These are phyloP conservation scores for Dacryopinax primogenitus DNA, from an alignment of 768 basidiomycete species.

Conservation along the genomic window DNA sequence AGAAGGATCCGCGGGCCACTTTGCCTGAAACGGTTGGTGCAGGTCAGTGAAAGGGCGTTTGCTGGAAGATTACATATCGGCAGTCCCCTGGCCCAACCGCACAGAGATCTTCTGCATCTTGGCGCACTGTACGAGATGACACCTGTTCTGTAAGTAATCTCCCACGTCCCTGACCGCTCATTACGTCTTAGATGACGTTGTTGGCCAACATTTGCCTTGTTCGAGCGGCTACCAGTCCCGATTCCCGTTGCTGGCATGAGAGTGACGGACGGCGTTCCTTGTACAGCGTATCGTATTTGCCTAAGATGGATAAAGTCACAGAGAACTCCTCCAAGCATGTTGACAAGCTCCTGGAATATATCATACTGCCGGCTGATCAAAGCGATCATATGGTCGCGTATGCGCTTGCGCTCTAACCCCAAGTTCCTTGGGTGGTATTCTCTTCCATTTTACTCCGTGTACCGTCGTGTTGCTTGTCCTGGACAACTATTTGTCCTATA, in stretches of 20 bases:
- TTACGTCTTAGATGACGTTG: not conserved
- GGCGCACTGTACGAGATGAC: not conserved
- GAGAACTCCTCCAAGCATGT: too few species aligned
- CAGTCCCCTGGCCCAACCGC: not conserved
- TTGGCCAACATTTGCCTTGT: not conserved
- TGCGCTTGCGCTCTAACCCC: not conserved
- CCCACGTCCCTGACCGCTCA: slow-evolving; percentile 2
- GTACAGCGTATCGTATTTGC: slow-evolving; percentile 11
- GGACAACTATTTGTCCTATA: too few species aligned
- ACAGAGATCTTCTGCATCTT: not conserved
- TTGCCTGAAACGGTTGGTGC: too few species aligned
- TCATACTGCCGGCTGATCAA: not conserved
- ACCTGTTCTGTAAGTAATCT: not conserved
- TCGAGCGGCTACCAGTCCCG: not conserved
- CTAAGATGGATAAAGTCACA: too few species aligned
- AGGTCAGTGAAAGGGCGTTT: not conserved
- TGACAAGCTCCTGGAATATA: too few species aligned
- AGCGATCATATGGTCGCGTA: not conserved
- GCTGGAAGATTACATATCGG: not conserved
- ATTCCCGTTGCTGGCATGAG: not conserved
- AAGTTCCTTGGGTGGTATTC: not conserved
- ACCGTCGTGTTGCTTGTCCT: too few species aligned
- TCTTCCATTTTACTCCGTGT: too few species aligned
- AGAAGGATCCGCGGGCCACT: too few species aligned
- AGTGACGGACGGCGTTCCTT: not conserved